These are phyloP conservation scores for Clonostachys solani DNA, from an alignment of 2,329 filamentous ascomycete species.

Conservation along the genomic window DNA sequence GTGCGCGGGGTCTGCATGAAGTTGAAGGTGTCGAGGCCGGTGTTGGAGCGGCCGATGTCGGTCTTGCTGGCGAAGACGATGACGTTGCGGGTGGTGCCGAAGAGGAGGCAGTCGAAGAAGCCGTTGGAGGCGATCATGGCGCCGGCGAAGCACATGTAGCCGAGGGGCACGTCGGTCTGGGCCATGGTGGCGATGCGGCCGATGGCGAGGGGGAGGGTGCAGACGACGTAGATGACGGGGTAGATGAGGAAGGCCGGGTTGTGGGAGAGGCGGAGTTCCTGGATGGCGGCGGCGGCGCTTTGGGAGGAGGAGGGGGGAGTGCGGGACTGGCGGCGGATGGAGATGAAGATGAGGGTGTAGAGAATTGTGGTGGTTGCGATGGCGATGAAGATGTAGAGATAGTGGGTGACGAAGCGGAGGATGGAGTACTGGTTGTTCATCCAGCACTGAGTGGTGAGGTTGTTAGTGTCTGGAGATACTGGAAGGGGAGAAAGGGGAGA, in stretches of 20 bases:
- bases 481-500: neutral
- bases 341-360: conserved; percentile 34
- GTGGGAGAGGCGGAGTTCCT: conserved; percentile 13
- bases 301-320: conserved; percentile 2
- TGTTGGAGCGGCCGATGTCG: conserved; percentile 33
- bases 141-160: conserved; percentile 56
- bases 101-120: conserved; percentile 49
- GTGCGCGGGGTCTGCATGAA: conserved; percentile 34
- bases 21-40: conserved; percentile 45
- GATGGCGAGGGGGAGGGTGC: conserved; percentile 61
- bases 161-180: conserved; percentile 41
- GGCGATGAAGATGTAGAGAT: conserved; percentile 56
- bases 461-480: conserved; percentile 2
- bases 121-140: conserved; percentile 54
- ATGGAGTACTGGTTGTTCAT: conserved; percentile 48
- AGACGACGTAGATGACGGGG: conserved; percentile 64
- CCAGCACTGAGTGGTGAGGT: conserved; percentile 48
- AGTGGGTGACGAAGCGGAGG: conserved; percentile 57
- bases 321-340: conserved; percentile 21
- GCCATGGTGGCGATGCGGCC: conserved; percentile 62
- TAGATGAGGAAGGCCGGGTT: conserved; percentile 61
- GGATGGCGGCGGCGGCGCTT: conserved; percentile 2
- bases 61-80: conserved; percentile 41
- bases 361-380: conserved; percentile 29
- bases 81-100: conserved; percentile 45